Conservation (phyloP, 495 filamentous ascomycete species). For the Hypomontagnella submonticulosa region DNA sequence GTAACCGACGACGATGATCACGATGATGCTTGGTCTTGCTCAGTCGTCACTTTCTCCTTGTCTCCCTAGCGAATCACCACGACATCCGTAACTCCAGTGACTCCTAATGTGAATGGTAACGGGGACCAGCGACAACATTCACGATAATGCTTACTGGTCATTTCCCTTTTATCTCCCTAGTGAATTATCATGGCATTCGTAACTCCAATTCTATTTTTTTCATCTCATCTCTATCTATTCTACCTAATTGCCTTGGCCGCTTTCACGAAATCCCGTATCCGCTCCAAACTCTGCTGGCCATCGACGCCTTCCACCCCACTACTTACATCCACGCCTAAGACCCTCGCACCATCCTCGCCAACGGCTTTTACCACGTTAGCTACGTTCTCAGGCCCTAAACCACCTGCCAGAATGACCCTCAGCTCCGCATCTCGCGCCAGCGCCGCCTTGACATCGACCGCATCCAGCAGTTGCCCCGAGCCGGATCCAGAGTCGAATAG, state of each 20-base stretch:
- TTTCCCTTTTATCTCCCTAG: too few relatives aligned
- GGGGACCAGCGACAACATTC: too few relatives aligned
- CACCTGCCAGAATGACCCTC: conserved; percentile 83
- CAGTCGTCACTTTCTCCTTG: too few relatives aligned
- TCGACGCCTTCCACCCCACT: conserved; percentile 85
- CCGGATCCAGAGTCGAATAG: conserved; percentile 88
- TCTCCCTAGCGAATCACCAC: too few relatives aligned
- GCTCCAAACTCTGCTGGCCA: conserved; percentile 82
- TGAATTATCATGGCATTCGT: too few relatives aligned
- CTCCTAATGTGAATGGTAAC: too few relatives aligned
- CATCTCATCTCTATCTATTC: conserved; percentile 2
- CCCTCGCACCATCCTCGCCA: conserved; percentile 64
- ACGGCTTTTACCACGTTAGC: conserved; percentile 66
- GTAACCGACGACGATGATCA: too few relatives aligned
- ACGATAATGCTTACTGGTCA: too few relatives aligned
- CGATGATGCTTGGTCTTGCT: too few relatives aligned
- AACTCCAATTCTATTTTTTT: too few relatives aligned
- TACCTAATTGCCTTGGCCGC: conserved; percentile 70
- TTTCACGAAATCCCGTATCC: conserved; percentile 83
- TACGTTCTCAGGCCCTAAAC: conserved; percentile 81
- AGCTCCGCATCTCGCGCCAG: conserved; percentile 70
- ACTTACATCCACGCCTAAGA: conserved; percentile 90
- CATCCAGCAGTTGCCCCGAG: conserved; percentile 79
- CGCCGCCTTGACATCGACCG: conserved; percentile 68
- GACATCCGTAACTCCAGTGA: too few relatives aligned